These are phyloP conservation scores for Uncinocarpus reesii DNA, from an alignment of 2,329 filamentous ascomycete genomes.

Conservation along the genomic window DNA sequence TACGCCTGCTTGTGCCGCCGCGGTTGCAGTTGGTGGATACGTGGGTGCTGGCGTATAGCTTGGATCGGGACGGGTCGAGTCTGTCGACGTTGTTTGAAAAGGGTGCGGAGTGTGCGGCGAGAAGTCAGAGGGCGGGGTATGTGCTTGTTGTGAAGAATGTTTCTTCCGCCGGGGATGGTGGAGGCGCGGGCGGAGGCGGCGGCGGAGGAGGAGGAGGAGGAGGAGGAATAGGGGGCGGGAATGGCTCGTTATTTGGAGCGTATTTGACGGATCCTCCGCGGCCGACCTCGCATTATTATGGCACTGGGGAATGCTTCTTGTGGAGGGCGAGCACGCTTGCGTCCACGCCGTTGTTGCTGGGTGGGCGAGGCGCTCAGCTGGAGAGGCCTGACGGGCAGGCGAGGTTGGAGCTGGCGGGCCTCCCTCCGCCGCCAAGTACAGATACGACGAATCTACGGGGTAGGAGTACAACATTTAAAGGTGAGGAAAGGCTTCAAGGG, in stretches of 20 bases:
- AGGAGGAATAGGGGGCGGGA: conserved; percentile 29
- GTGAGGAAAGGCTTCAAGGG: conserved; percentile 21
- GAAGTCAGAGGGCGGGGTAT: conserved; percentile 66
- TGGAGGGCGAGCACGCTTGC: conserved; percentile 65
- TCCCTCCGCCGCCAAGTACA: conserved; percentile 60
- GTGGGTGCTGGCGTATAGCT: conserved; percentile 77
- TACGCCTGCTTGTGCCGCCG: conserved; percentile 76
- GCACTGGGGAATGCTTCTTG: conserved; percentile 91
- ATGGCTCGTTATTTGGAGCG: conserved; percentile 62
- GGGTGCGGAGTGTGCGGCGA: conserved; percentile 55
- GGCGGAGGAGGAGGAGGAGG: conserved; percentile 31
- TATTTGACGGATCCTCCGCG: conserved; percentile 86
- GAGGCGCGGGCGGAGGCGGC: conserved; percentile 6
- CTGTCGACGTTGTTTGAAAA: conserved; percentile 76
- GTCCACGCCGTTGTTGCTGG: conserved; percentile 32
- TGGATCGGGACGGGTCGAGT: conserved; percentile 85
- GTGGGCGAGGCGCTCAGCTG: conserved; percentile 4
- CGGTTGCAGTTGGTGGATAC: conserved; percentile 76
- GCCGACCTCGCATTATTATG: conserved; percentile 75
- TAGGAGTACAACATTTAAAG: conserved; percentile 50
- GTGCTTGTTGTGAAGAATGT: conserved; percentile 78
- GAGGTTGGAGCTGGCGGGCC: conserved; percentile 42
- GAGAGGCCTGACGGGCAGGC: conserved; percentile 16
- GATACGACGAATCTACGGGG: conserved; percentile 51
- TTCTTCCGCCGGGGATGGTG: conserved; percentile 17